Evolutionary conservation across 116 monocot genomes (phyloP), one percentile per base, ranked within the genome.

Genomic region (Dioscorea cayenensis): DNA sequence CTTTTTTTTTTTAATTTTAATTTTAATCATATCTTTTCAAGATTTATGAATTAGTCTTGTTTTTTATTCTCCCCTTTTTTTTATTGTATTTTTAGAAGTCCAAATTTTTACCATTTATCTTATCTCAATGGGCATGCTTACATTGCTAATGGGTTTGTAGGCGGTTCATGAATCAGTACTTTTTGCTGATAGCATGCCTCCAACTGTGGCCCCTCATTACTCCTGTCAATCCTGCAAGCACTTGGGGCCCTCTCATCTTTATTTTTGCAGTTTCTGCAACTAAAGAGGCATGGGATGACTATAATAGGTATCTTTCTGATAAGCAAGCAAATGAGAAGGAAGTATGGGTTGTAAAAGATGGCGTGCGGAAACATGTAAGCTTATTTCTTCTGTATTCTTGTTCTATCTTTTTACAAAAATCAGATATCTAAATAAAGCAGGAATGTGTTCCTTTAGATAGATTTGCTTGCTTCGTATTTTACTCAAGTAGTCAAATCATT

Each of bases 271-370:
- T 96, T 7, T 96, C 96, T 75, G 92, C 96, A 43, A 81, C 92
- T 28, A 96, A 96, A 81, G 96, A 96, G 75, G 96, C 92, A 32
- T 96, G 96, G 96, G 96, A 96, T 90, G 96, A 96, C 77, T 96
- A 96, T 72, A 96, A 96, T 73, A 87, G 96, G 68, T 96, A 87
- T 82, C 82, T 92, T 68, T 92, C 84, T 67, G 96, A 96, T 73
- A 89, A 90, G 78, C 71, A 90, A 82, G 96, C 92, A 63, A 96
- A 96, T 81, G 92, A 86, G 71, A 96, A 85, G 58, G 84, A 88
- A 85, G 86, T 96, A 4, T 92, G 84, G 92, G 88, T 96, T 74
- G 90, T 92, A 66, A 87, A 86, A 66, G 77, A 82, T 22, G 92
- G 90, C n/a, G 55, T 72, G 28, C 76, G 90, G 51, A 92, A 83